A percentile compares a stretch with the other conserved stretches of the same genome.
Conservation (phyloP, 495 filamentous ascomycete genomes). For the Lepraria neglecta region DNA sequence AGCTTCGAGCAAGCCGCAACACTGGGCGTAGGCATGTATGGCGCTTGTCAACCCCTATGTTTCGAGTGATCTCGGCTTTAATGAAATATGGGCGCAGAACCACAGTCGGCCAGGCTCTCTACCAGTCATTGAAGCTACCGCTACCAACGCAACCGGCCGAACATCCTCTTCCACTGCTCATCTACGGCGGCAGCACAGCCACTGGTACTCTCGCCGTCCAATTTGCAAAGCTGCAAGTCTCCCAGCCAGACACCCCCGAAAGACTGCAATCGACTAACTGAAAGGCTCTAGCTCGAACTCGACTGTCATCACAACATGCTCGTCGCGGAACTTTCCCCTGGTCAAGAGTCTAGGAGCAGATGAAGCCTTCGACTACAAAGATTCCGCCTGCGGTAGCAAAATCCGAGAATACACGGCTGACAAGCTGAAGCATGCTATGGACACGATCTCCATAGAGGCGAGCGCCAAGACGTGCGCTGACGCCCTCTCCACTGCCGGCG, state of each 20-base stretch:
- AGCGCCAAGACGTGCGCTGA: neutral
- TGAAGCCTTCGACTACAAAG: neutral
- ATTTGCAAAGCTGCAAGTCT: constrained; percentile 36
- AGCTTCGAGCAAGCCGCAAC: constrained; percentile 27
- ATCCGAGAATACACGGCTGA: neutral
- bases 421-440: neutral
- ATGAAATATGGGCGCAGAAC: no score
- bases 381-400: neutral
- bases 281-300: neutral
- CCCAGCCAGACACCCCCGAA: no score
- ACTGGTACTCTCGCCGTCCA: constrained; percentile 42
- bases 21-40: constrained; percentile 27
- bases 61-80: no score
- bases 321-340: neutral
- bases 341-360: neutral
- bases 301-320: neutral
- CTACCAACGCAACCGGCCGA: constrained; percentile 5
- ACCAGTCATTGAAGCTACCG: constrained; percentile 21
- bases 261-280: neutral
- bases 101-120: constrained; percentile 26
- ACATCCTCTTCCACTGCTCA: constrained; percentile 29
- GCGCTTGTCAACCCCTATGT: no score
- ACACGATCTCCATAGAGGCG: neutral
- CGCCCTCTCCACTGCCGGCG: neutral
- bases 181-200: constrained; percentile 42